Conservation (phyloP, 1,284 basidiomycete genomes). For the Anthracocystis panici-leucophaei region DNA sequence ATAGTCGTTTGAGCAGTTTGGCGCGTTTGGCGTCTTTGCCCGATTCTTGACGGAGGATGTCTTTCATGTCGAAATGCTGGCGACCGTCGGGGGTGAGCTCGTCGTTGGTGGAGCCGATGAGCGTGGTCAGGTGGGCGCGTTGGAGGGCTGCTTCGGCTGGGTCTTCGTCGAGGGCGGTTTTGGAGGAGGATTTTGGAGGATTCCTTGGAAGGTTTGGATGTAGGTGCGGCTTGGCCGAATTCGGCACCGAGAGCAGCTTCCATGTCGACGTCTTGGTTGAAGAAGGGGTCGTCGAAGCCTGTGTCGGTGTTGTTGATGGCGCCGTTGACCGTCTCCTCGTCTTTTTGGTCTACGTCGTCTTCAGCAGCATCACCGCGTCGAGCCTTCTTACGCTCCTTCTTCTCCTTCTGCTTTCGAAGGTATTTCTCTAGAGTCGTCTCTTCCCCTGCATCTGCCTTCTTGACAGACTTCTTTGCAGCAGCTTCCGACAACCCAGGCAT, state of each 20-base stretch:
- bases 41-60: conserved; percentile 88
- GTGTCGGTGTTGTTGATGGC: conserved; percentile 26
- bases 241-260: conserved; percentile 70
- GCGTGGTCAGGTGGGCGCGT: conserved; percentile 38
- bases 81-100: conserved; percentile 53
- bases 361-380: conserved; percentile 21
- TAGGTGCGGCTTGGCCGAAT: conserved; percentile 69
- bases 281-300: conserved; percentile 76
- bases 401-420: conserved; percentile 66
- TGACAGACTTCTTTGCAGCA: conserved; percentile 46
- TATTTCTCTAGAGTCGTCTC: conserved; percentile 69
- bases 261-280: conserved; percentile 61
- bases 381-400: conserved; percentile 61
- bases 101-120: conserved; percentile 55
- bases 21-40: conserved; percentile 68
- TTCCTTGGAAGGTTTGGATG: conserved; percentile 19
- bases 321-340: conserved; percentile 13
- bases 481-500: conserved; percentile 64
- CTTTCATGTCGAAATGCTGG: conserved; percentile 89
- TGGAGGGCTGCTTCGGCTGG: conserved; percentile 30
- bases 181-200: conserved; percentile 10
- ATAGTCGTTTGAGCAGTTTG: conserved; percentile 49
- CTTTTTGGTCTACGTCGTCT: conserved; percentile 19
- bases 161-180: conserved; percentile 6
- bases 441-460: conserved; percentile 38